A percentile compares a stretch with the other conserved stretches of the same genome.
Conservation (phyloP, 495 filamentous ascomycete species). For the Parachaetomium inaequale region DNA sequence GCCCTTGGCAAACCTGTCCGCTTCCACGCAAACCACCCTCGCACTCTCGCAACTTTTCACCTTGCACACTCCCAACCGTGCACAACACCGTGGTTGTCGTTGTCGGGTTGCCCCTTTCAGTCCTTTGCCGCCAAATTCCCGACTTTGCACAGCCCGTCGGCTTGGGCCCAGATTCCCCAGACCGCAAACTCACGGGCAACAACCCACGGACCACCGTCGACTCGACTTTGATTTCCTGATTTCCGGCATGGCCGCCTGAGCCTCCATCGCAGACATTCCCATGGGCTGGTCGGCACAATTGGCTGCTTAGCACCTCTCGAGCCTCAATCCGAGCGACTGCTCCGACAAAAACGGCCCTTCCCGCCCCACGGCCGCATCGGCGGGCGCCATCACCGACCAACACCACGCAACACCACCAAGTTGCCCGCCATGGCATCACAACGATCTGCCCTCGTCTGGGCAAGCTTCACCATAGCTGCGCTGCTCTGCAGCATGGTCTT, state of each 20-base stretch:
- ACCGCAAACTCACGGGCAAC: not conserved
- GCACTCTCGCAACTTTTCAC: slow-evolving; percentile 1
- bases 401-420: not conserved
- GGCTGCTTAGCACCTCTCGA: not conserved
- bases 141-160: not conserved
- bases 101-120: not conserved
- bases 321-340: not conserved
- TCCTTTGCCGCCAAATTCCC: not conserved
- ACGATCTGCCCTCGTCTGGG: slow-evolving; percentile 24
- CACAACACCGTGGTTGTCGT: not conserved
- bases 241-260: slow-evolving; percentile 7
- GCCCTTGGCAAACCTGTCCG: not conserved
- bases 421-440: slow-evolving; percentile 24
- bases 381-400: not conserved
- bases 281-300: not conserved
- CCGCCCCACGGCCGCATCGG: not conserved
- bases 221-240: not conserved
- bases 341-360: not conserved
- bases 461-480: slow-evolving; percentile 19
- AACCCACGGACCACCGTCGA: not conserved
- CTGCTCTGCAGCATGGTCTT: slow-evolving; percentile 12
- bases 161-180: not conserved
- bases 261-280: not conserved
- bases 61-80: not conserved
- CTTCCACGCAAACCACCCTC: not conserved